These are phyloP conservation scores for Lippia alba DNA, from an alignment of 305 asterid genomes.

Conservation along the genomic window DNA sequence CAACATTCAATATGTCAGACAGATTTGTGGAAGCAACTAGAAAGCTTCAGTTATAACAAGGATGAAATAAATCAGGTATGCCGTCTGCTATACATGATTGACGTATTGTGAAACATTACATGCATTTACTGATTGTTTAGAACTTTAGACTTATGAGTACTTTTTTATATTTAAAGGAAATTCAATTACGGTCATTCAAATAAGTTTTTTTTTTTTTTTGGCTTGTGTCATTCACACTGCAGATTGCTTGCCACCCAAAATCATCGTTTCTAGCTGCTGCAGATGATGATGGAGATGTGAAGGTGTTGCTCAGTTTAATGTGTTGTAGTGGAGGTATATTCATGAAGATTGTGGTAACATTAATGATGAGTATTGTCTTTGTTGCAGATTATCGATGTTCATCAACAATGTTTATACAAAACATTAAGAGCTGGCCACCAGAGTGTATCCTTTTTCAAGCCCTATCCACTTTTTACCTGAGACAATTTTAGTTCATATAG, in stretches of 20 bases:
- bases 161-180: neutral
- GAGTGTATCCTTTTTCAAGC: slow-evolving; percentile 67
- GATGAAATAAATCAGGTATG: slow-evolving; percentile 95
- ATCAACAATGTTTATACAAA: slow-evolving; percentile 74
- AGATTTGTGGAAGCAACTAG: slow-evolving; percentile 63
- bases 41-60: slow-evolving; percentile 76
- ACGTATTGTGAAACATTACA: neutral
- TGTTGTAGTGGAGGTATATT: neutral
- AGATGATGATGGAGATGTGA: slow-evolving; percentile 92
- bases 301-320: slow-evolving; percentile 51
- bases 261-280: slow-evolving; percentile 90
- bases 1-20: slow-evolving; percentile 47
- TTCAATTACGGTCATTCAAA: neutral
- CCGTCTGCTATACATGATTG: slow-evolving; percentile 15
- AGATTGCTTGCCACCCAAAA: slow-evolving; percentile 83
- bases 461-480: slow-evolving; percentile 27
- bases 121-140: neutral
- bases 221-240: slow-evolving; percentile 33
- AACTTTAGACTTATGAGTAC: too few relatives aligned
- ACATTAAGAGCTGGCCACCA: slow-evolving; percentile 89
- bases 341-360: slow-evolving; percentile 3
- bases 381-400: slow-evolving; percentile 81
- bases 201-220: neutral
- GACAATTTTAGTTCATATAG: slow-evolving; percentile 16
- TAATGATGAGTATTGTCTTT: slow-evolving; percentile 37